Percentiles rank a stretch among this genome's conserved stretches.
Evolutionary conservation across 129 eudicot species (phyloP).

Genomic region (Rutidosis leptorrhynchoides): DNA sequence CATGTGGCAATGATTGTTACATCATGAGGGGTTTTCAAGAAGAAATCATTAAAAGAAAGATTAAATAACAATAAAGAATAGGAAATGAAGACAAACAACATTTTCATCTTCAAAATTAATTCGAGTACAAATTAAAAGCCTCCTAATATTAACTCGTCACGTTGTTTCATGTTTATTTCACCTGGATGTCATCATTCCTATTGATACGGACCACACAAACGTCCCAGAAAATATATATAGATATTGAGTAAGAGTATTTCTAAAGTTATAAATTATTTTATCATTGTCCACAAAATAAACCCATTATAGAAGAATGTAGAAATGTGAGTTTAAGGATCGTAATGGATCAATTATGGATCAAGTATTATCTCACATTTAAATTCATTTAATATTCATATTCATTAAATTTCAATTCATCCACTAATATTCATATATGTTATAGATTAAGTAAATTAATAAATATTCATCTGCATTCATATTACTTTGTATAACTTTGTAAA

Average conservation of each 20-base stretch:
- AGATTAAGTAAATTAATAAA: no score
- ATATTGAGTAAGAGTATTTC: neutral
- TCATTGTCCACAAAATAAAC: neutral
- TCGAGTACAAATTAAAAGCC: slow-evolving; percentile 16
- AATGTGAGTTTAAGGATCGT: no score
- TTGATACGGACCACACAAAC: neutral
- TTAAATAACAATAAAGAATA: neutral
- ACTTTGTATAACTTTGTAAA: no score
- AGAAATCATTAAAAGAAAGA: neutral
- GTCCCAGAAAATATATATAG: neutral
- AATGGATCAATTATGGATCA: no score
- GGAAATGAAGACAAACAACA: slow-evolving; percentile 7
- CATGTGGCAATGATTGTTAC: slow-evolving; percentile 5
- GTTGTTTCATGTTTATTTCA: neutral
- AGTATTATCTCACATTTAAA: no score
- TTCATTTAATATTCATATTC: no score
- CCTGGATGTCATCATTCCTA: neutral
- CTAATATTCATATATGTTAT: no score
- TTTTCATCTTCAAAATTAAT: neutral
- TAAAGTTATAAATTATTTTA: neutral
- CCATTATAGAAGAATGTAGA: neutral
- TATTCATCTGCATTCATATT: no score
- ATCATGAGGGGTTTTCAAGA: neutral
- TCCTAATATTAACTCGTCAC: neutral
- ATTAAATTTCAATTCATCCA: no score